Conservation (phyloP, 768 basidiomycete species). For the Leccinum subgranulosum region DNA sequence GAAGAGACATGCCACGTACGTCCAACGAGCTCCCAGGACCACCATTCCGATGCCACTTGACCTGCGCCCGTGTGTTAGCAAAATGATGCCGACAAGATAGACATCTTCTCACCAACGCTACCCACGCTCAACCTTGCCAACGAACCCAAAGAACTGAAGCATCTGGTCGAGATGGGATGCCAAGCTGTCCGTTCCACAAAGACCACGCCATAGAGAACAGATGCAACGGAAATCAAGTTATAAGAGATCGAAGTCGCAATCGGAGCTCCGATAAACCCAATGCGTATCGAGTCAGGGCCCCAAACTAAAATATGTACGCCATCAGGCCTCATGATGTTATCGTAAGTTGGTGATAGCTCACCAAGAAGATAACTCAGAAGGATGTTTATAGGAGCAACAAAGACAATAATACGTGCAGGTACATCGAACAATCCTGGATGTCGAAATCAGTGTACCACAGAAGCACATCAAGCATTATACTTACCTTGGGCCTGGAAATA, state of each 20-base stretch:
- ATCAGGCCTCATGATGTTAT: slow-evolving; percentile 31
- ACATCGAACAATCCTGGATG: slow-evolving; percentile 70
- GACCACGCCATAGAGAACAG: slow-evolving; percentile 59
- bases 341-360: slow-evolving; percentile 20
- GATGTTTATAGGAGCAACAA: slow-evolving; percentile 83
- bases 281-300: slow-evolving; percentile 76
- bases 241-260: slow-evolving; percentile 85
- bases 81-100: not conserved
- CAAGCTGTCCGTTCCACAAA: slow-evolving; percentile 75
- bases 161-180: slow-evolving; percentile 68
- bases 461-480: slow-evolving; percentile 31
- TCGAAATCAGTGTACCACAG: not conserved
- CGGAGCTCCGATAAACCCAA: slow-evolving; percentile 93
- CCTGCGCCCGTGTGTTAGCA: slow-evolving; percentile 31
- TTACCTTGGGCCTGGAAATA: slow-evolving; percentile 78
- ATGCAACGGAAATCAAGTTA: slow-evolving; percentile 69
- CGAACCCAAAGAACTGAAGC: slow-evolving; percentile 64
- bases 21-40: slow-evolving; percentile 91
- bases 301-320: slow-evolving; percentile 66
- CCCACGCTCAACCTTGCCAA: slow-evolving; percentile 76
- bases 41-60: slow-evolving; percentile 90
- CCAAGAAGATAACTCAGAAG: slow-evolving; percentile 81
- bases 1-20: slow-evolving; percentile 18
- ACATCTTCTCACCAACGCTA: slow-evolving; percentile 55
- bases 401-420: slow-evolving; percentile 78